phyloP scores from a whole-genome alignment of 345 rosid genomes.

The Salix exigua region DNA sequence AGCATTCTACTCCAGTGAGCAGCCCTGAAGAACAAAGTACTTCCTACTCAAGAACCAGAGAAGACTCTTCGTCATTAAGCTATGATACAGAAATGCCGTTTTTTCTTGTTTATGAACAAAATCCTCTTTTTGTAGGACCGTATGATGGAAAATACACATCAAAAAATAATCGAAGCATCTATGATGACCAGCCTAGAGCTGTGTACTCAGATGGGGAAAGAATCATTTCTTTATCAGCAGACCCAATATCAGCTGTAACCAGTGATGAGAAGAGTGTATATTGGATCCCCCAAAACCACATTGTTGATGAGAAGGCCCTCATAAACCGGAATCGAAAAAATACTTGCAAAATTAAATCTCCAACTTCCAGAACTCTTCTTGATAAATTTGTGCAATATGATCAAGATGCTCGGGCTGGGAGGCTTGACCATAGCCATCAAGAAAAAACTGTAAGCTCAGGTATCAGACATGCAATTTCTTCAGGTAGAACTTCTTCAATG shows the following conservation, averaged over 20 bases:
- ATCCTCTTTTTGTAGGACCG: slow-evolving; percentile 57
- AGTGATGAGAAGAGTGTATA: slow-evolving; percentile 23
- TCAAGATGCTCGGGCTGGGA: slow-evolving; percentile 25
- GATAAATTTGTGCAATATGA: slow-evolving; percentile 52
- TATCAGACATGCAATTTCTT: slow-evolving; percentile 40
- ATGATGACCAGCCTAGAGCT: slow-evolving; percentile 14
- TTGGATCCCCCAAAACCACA: slow-evolving; percentile 52
- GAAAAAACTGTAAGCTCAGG: slow-evolving; percentile 31
- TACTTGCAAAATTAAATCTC: slow-evolving; percentile 13
- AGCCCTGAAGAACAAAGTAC: slow-evolving; percentile 57
- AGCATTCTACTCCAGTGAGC: slow-evolving; percentile 63
- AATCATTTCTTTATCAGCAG: slow-evolving; percentile 28
- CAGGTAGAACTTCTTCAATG: slow-evolving; percentile 49
- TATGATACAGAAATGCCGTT: slow-evolving; percentile 31
- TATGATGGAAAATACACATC: slow-evolving; percentile 22
- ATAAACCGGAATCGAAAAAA: slow-evolving; percentile 14
- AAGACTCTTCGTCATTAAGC: slow-evolving; percentile 29
- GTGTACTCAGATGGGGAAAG: slow-evolving; percentile 19
- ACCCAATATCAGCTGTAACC: slow-evolving; percentile 14
- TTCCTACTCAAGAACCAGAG: slow-evolving; percentile 37
- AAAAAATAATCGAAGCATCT: slow-evolving; percentile 14
- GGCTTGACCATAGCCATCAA: slow-evolving; percentile 25
- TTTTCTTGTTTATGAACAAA: slow-evolving; percentile 44
- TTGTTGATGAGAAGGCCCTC: slow-evolving; percentile 18
- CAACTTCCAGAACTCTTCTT: slow-evolving; percentile 40